phyloP scores from a whole-genome alignment of 257 asterid genomes.

The Echium plantagineum region DNA sequence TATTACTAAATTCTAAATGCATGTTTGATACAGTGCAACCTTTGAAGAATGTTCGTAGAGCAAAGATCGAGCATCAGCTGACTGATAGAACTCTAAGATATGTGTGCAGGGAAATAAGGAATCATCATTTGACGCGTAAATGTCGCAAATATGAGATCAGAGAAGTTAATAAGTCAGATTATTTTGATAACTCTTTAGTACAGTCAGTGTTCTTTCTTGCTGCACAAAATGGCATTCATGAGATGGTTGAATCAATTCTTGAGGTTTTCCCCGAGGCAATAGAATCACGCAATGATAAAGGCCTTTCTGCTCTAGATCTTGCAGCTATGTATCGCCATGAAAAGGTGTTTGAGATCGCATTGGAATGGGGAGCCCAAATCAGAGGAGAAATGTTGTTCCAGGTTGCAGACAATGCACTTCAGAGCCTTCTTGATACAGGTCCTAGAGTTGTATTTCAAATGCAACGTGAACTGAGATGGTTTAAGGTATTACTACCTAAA shows the following conservation, averaged over 20 bases:
- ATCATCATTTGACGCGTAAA: conserved; percentile 19
- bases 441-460: conserved; percentile 20
- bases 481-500: conserved; percentile 12
- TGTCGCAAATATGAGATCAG: conserved; percentile 14
- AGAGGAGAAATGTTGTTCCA: conserved; percentile 18
- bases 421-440: conserved; percentile 15
- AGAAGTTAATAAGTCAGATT: not conserved
- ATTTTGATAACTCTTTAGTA: not conserved
- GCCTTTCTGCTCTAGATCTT: conserved; percentile 17
- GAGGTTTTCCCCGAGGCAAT: conserved; percentile 20
- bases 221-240: conserved; percentile 12
- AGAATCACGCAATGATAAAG: conserved; percentile 15
- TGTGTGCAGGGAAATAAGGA: conserved; percentile 12
- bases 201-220: conserved; percentile 12
- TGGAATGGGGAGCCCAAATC: not conserved
- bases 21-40: conserved; percentile 17
- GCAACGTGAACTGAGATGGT: conserved; percentile 25
- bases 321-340: conserved; percentile 18
- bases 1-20: not conserved
- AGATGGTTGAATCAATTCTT: conserved; percentile 18
- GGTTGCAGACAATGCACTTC: conserved; percentile 22
- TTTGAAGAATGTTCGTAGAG: conserved; percentile 14
- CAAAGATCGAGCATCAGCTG: conserved; percentile 19
- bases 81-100: conserved; percentile 11
- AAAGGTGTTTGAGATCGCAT: conserved; percentile 15